Evolutionary conservation across 2,329 filamentous ascomycete genomes (phyloP).

Genomic region (Trichoderma sp.): DNA sequence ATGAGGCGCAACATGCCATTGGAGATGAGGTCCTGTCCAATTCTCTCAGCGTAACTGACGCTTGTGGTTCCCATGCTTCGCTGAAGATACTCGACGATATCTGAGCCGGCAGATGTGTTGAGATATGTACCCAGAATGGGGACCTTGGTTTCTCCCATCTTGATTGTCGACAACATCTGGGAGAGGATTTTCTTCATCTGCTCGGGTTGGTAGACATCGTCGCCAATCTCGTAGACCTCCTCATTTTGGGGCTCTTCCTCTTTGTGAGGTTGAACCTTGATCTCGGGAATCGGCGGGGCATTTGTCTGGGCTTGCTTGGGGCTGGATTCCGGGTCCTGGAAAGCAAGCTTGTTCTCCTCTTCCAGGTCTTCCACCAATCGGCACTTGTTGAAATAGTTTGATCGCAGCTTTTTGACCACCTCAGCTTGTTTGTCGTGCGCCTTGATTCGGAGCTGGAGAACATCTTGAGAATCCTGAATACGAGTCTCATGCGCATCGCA

Average conservation of each 20-base stretch:
- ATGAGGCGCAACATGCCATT: constrained; percentile 87
- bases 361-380: constrained; percentile 93
- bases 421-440: constrained; percentile 91
- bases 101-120: constrained; percentile 87
- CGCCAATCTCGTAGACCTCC: constrained; percentile 85
- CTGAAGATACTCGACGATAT: constrained; percentile 95
- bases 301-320: constrained; percentile 55
- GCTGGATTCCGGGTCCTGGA: constrained; percentile 79
- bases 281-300: constrained; percentile 75
- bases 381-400: constrained; percentile 99
- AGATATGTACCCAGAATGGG: constrained; percentile 93
- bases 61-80: constrained; percentile 81
- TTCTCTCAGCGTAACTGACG: constrained; percentile 87
- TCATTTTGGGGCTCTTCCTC: constrained; percentile 67
- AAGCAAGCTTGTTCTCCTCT: constrained; percentile 97
- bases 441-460: constrained; percentile 88
- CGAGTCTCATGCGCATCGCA: constrained; percentile 91
- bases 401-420: constrained; percentile 85
- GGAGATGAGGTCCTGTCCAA: constrained; percentile 88
- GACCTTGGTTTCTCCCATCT: constrained; percentile 88
- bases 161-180: constrained; percentile 85
- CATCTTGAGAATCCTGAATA: constrained; percentile 91
- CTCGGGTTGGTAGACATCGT: constrained; percentile 80
- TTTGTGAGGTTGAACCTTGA: constrained; percentile 77
- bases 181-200: constrained; percentile 87